Conservation (phyloP, 257 asterid genomes). For the Prunella vulgaris region DNA sequence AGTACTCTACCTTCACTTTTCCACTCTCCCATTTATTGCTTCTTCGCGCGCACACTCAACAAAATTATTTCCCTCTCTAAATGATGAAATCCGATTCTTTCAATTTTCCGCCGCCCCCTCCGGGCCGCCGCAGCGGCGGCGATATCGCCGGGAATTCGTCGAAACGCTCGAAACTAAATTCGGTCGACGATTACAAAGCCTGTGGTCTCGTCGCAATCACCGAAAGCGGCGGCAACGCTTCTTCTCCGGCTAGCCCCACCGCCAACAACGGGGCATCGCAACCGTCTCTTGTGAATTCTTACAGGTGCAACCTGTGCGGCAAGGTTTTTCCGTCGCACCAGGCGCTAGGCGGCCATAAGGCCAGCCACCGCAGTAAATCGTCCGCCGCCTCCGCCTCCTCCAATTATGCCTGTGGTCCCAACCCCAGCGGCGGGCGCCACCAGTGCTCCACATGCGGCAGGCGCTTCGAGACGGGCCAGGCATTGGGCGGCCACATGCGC, state of each 20-base stretch:
- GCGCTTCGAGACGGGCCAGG: conserved; percentile 33
- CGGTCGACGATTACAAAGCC: conserved; percentile 22
- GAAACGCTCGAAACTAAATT: conserved; percentile 13
- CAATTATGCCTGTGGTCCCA: not conserved
- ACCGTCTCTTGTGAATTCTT: not conserved
- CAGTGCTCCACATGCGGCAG: conserved; percentile 34
- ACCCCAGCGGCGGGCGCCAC: conserved; percentile 14
- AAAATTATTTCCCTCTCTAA: no score
- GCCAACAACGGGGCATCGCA: no score
- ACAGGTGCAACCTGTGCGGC: conserved; percentile 31
- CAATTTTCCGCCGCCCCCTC: no score
- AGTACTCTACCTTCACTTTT: no score
- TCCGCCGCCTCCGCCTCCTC: not conserved
- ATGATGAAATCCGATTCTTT: no score
- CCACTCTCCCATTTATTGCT: no score
- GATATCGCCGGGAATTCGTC: not conserved
- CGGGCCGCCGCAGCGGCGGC: no score
- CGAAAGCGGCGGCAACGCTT: no score
- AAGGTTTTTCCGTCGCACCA: conserved; percentile 37
- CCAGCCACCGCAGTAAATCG: conserved; percentile 33
- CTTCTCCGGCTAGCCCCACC: no score
- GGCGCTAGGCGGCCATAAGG: conserved; percentile 54
- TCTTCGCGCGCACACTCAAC: no score
- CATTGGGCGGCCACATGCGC: conserved; percentile 56
- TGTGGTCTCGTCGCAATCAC: conserved; percentile 18